Conservation (phyloP, 768 basidiomycete species). For the Russula abietina region DNA sequence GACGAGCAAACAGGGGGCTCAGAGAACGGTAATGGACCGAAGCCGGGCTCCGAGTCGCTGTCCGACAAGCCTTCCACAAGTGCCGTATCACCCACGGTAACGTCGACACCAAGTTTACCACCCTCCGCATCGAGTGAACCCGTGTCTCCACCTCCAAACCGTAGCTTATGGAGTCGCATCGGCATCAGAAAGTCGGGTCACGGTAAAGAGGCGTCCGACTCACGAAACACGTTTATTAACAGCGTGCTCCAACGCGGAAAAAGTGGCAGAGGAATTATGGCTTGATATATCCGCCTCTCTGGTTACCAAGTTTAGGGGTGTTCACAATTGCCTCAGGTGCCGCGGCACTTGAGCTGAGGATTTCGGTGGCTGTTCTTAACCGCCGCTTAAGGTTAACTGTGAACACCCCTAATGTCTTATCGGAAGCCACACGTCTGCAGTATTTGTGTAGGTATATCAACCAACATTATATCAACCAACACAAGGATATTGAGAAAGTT, state of each 20-base stretch:
- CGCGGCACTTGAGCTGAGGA: too few species aligned
- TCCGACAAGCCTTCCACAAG: background rate
- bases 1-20: background rate
- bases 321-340: too few species aligned
- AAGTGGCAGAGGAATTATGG: background rate
- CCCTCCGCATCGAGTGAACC: background rate
- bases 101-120: background rate
- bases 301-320: too few species aligned
- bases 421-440: background rate
- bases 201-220: background rate
- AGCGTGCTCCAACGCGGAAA: background rate
- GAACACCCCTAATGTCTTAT: background rate
- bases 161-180: constrained; percentile 15
- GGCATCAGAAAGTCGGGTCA: constrained; percentile 10
- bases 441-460: background rate
- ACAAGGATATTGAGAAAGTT: too few species aligned
- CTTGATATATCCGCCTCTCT: too few species aligned
- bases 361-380: too few species aligned
- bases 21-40: background rate
- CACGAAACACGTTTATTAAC: constrained; percentile 16
- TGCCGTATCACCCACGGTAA: background rate
- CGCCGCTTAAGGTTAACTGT: too few species aligned
- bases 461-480: background rate
- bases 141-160: background rate
- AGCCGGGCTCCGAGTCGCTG: background rate